These are phyloP conservation scores for Claviceps sp. DNA, from an alignment of 2,329 filamentous ascomycete species.

Conservation along the genomic window DNA sequence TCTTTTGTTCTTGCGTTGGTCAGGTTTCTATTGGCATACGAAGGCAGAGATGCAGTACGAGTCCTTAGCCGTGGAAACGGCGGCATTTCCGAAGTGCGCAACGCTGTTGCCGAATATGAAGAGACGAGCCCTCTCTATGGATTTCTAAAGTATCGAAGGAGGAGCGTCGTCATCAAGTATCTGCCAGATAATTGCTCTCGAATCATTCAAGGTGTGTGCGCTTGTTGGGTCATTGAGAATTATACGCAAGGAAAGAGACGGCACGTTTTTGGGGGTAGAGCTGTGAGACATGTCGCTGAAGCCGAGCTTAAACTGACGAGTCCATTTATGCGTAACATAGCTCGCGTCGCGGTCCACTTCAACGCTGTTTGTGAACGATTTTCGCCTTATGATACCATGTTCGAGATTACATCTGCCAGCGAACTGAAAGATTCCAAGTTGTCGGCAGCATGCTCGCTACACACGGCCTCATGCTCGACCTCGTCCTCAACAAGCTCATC, in stretches of 20 bases:
- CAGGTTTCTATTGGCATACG: slow-evolving; percentile 93
- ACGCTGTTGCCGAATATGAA: slow-evolving; percentile 62
- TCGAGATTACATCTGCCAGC: slow-evolving; percentile 60
- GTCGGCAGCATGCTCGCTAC: slow-evolving; percentile 76
- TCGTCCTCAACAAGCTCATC: slow-evolving; percentile 75
- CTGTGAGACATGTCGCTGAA: background rate
- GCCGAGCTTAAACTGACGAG: background rate
- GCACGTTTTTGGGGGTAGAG: background rate
- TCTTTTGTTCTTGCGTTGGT: slow-evolving; percentile 4
- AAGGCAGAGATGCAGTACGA: slow-evolving; percentile 74
- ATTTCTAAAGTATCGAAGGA: slow-evolving; percentile 75
- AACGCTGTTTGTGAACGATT: slow-evolving; percentile 57
- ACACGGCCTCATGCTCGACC: slow-evolving; percentile 74
- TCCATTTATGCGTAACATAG: slow-evolving; percentile 29
- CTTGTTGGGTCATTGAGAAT: background rate
- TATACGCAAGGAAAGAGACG: background rate
- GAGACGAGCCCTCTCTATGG: slow-evolving; percentile 85
- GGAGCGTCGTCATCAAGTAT: slow-evolving; percentile 87
- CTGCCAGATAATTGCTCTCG: slow-evolving; percentile 83
- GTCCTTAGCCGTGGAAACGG: slow-evolving; percentile 64
- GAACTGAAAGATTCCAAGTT: slow-evolving; percentile 81
- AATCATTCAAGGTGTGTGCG: slow-evolving; percentile 67
- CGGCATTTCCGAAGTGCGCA: slow-evolving; percentile 73
- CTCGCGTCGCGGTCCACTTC: slow-evolving; percentile 66
- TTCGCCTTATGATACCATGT: slow-evolving; percentile 73